Evolutionary conservation across 306 rosid species (phyloP).

Genomic region (Cucumis cinereus): DNA sequence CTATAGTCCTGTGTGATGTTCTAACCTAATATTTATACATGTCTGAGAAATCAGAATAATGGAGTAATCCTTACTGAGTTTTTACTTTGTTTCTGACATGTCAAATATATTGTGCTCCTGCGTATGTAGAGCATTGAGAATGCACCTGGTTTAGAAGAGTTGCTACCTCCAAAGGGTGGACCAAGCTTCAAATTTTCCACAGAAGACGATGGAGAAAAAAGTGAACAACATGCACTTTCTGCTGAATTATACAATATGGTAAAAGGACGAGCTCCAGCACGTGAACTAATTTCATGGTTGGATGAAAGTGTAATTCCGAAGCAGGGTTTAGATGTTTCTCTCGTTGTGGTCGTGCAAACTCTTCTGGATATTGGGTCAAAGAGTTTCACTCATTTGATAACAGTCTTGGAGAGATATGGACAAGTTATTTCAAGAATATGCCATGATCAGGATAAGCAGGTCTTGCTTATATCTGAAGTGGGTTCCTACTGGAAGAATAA

Average conservation of each 20-base stretch:
- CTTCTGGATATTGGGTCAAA: slow-evolving; percentile 90
- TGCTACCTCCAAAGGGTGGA: slow-evolving; percentile 92
- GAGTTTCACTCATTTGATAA: slow-evolving; percentile 95
- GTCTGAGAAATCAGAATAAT: background rate
- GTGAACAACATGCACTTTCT: slow-evolving; percentile 46
- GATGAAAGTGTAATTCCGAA: slow-evolving; percentile 63
- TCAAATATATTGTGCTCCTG: slow-evolving; percentile 10
- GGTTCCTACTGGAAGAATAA: slow-evolving; percentile 79
- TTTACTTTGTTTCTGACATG: slow-evolving; percentile 5
- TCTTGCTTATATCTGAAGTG: slow-evolving; percentile 77
- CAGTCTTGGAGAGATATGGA: slow-evolving; percentile 90
- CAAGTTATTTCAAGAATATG: slow-evolving; percentile 76
- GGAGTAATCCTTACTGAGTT: background rate
- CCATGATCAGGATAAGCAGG: slow-evolving; percentile 77
- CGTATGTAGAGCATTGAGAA: slow-evolving; percentile 66
- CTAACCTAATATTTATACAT: background rate
- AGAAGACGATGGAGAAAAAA: slow-evolving; percentile 48
- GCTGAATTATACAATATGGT: slow-evolving; percentile 71
- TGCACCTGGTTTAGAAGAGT: slow-evolving; percentile 92
- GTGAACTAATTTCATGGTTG: slow-evolving; percentile 82
- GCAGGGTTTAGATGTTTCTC: slow-evolving; percentile 70
- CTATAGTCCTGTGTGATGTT: background rate
- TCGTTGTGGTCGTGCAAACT: slow-evolving; percentile 73
- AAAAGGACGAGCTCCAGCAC: slow-evolving; percentile 67
- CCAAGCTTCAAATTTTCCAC: slow-evolving; percentile 48